A percentile compares a stretch with the other conserved stretches of the same genome.
Conservation (phyloP, 768 basidiomycete genomes). For the Leucocoprinus sp. region DNA sequence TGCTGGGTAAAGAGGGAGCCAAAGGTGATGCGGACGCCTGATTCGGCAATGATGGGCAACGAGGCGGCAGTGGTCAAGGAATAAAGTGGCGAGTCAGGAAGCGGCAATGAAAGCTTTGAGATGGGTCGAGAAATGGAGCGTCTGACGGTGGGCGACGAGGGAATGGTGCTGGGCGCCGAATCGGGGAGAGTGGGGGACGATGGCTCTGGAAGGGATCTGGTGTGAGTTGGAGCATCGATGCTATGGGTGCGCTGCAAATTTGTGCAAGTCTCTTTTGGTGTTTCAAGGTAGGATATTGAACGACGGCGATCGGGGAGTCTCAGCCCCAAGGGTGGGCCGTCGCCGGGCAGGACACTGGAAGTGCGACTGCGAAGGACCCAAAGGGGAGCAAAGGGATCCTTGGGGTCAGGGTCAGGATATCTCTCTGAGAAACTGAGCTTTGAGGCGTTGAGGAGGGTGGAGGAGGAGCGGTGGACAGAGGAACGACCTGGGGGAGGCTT, state of each 20-base stretch:
- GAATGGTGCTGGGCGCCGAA: slow-evolving; percentile 7
- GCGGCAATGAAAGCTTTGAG: slow-evolving; percentile 1
- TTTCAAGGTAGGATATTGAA: slow-evolving; percentile 8
- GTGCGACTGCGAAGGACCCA: slow-evolving; percentile 54
- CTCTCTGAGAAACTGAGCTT: slow-evolving; percentile 37
- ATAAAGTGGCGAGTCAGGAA: slow-evolving; percentile 14
- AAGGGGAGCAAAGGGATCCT: slow-evolving; percentile 64
- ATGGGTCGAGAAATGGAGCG: slow-evolving; percentile 4
- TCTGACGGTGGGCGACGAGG: slow-evolving; percentile 7
- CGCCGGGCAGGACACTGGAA: slow-evolving; percentile 31
- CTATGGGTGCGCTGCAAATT: slow-evolving; percentile 1
- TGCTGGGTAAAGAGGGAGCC: slow-evolving; percentile 51
- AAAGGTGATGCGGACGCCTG: slow-evolving; percentile 59
- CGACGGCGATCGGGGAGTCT: slow-evolving; percentile 6
- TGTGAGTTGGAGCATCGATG: not conserved
- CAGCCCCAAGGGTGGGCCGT: slow-evolving; percentile 9
- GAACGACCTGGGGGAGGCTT: slow-evolving; percentile 42
- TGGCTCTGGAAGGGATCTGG: not conserved
- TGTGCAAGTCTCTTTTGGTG: no score
- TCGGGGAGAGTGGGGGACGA: not conserved
- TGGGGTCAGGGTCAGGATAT: slow-evolving; percentile 62
- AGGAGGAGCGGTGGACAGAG: slow-evolving; percentile 12
- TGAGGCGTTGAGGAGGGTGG: not conserved
- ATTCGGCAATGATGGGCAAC: slow-evolving; percentile 57
- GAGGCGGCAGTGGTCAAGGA: slow-evolving; percentile 57